Evolutionary conservation across 768 basidiomycete genomes (phyloP).

Genomic region (Boletus coccyginus): DNA sequence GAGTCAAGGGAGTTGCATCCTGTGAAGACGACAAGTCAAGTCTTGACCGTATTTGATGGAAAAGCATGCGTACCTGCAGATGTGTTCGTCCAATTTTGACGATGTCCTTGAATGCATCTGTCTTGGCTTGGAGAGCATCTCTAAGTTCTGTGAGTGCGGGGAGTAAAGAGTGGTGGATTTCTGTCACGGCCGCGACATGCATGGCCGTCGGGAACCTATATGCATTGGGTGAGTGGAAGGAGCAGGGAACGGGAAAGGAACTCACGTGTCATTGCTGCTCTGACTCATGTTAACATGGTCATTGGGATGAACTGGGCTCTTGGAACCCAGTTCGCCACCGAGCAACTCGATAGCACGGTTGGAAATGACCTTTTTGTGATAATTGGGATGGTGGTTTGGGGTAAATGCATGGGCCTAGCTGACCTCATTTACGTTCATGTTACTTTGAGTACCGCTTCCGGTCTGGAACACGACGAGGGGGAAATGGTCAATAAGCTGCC

Average conservation of each 20-base stretch:
- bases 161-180: slow-evolving; percentile 74
- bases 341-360: slow-evolving; percentile 97
- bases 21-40: slow-evolving; percentile 30
- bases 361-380: slow-evolving; percentile 74
- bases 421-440: slow-evolving; percentile 99
- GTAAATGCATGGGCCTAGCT: not conserved
- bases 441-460: slow-evolving; percentile 97
- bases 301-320: slow-evolving; percentile 97
- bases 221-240: not conserved
- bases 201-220: slow-evolving; percentile 96
- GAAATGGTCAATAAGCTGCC: slow-evolving; percentile 92
- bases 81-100: slow-evolving; percentile 99
- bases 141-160: slow-evolving; percentile 85
- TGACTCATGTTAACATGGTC: slow-evolving; percentile 99
- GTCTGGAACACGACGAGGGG: slow-evolving; percentile 99
- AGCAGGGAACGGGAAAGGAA: slow-evolving; percentile 5
- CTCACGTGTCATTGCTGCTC: slow-evolving; percentile 96
- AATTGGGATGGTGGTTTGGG: not conserved
- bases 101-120: slow-evolving; percentile 81
- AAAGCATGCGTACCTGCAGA: slow-evolving; percentile 55
- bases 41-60: not conserved
- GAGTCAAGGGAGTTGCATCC: slow-evolving; percentile 96
- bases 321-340: slow-evolving; percentile 92
- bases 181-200: slow-evolving; percentile 95
- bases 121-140: slow-evolving; percentile 80